Evolutionary conservation across 176 grass and related monocot genomes (phyloP), one percentile per base, ranked within the genome.

Genomic region (Aegilops sharonensis): DNA sequence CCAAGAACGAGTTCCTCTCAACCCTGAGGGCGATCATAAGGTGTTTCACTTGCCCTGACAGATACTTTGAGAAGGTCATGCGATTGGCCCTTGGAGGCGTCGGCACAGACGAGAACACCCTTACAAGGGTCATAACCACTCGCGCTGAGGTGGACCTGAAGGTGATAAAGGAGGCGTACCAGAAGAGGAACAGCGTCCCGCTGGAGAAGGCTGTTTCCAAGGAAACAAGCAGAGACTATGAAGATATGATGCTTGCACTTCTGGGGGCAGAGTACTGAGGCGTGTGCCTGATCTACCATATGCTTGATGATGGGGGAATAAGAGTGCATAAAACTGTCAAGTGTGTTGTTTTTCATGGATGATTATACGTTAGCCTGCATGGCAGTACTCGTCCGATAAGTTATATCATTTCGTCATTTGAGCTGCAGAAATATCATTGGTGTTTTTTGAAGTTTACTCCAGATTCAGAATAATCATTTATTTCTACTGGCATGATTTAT

Each of bases 131-230:
- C 50, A 91, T 99, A 73, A 78, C 84, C 18, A 94, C 92, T 20
- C 97, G 87, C 1, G 92, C 94, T 20, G 94, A 96, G 81, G 80
- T 96, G 15, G 92, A 96, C 54, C 86, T 99, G 85, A 94, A 93
- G 81, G 60, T 85, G 36, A 96, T 96, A 64, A 89, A 93, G 66
- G 90, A 90, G 68, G 87, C 89, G 5, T 99, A 99, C 87, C 79
- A 88, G 78, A 96, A 96, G 85, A 91, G 97, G 30, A 99, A 92
- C 87, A 99, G 92, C n/a, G 82, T 88, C 60, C 92, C 92, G 0
- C 71, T 99, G 37, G 97, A 91, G 14, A 65, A 54, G 4, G 94
- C 94, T 29, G 81, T 99, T 25, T 84, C 91, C 14, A 91, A 89
- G 64, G 94, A 99, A 81, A 96, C 94, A 11, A 88, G 83, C 47